Conservation (phyloP, 345 rosid genomes). For the Corchorus capsularis region DNA sequence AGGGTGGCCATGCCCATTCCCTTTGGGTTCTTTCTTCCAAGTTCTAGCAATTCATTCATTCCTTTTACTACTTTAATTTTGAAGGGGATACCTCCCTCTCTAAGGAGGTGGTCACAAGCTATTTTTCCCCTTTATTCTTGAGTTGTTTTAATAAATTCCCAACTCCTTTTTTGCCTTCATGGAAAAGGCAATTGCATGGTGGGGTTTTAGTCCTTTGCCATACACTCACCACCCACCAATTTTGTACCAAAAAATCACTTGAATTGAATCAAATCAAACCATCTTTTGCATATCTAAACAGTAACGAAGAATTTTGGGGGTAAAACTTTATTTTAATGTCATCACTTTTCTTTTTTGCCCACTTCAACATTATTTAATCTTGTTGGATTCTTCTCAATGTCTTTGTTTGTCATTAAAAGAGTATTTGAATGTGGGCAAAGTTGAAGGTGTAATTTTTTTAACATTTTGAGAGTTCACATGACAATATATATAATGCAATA, state of each 20-base stretch:
- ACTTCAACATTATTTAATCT: background rate
- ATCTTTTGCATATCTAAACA: background rate
- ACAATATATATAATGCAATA: background rate
- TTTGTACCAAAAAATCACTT: constrained; percentile 5
- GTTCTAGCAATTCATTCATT: background rate
- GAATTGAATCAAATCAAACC: background rate
- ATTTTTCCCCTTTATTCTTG: background rate
- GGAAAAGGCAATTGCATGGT: constrained; percentile 12
- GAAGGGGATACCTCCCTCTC: background rate
- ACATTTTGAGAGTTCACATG: background rate
- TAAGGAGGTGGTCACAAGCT: constrained; percentile 3
- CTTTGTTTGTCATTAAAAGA: background rate
- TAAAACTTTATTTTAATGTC: background rate
- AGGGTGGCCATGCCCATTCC: background rate
- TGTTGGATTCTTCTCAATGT: background rate
- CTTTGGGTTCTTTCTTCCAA: background rate
- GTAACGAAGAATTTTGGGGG: background rate
- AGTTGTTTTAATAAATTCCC: background rate
- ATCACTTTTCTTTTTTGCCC: too few species aligned
- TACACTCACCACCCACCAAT: background rate
- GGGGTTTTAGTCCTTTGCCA: background rate
- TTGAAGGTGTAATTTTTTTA: background rate
- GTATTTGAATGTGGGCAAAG: too few species aligned
- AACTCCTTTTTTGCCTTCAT: constrained; percentile 7
- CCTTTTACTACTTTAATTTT: background rate